Percentiles rank a stretch among this genome's conserved stretches.
These are phyloP conservation scores for Sugiyamaella floridensis DNA, from an alignment of 805 yeast species.

Conservation along the genomic window DNA sequence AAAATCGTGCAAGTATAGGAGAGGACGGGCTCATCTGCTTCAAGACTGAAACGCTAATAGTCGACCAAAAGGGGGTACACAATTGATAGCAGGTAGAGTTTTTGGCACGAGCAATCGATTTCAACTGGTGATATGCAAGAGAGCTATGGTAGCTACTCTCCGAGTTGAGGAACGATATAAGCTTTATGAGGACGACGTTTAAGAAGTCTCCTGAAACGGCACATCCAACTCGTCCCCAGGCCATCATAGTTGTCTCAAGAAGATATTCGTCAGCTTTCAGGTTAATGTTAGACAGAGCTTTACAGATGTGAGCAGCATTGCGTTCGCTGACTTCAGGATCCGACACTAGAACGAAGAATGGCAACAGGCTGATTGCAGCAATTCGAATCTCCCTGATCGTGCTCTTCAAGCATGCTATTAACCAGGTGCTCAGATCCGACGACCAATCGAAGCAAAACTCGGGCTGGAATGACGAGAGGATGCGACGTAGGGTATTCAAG, in stretches of 20 bases:
- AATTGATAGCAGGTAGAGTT: slow-evolving; percentile 69
- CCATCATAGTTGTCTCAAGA: slow-evolving; percentile 28
- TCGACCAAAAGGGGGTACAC: slow-evolving; percentile 70
- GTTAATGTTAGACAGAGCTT: slow-evolving; percentile 9
- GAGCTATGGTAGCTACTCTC: slow-evolving; percentile 58
- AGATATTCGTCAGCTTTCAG: slow-evolving; percentile 11
- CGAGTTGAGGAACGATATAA: slow-evolving; percentile 62
- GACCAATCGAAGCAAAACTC: slow-evolving; percentile 8
- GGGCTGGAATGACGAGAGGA: slow-evolving; percentile 9
- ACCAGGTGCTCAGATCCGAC: slow-evolving; percentile 12
- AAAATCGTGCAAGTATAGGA: slow-evolving; percentile 49
- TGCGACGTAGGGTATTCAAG: slow-evolving; percentile 10
- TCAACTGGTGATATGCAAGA: slow-evolving; percentile 59
- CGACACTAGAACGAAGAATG: slow-evolving; percentile 9
- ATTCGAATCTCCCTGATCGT: slow-evolving; percentile 18
- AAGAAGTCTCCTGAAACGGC: slow-evolving; percentile 61
- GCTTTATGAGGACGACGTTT: slow-evolving; percentile 55
- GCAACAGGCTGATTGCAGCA: slow-evolving; percentile 11
- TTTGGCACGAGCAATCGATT: slow-evolving; percentile 49
- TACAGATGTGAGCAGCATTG: slow-evolving; percentile 8
- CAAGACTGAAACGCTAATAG: slow-evolving; percentile 58
- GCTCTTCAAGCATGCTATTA: slow-evolving; percentile 15
- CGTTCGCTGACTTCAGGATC: not conserved
- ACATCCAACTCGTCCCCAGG: slow-evolving; percentile 60
- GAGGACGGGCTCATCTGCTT: slow-evolving; percentile 45